phyloP scores from a whole-genome alignment of 192 early-diverging fungal species.

The Diversispora eburnea region DNA sequence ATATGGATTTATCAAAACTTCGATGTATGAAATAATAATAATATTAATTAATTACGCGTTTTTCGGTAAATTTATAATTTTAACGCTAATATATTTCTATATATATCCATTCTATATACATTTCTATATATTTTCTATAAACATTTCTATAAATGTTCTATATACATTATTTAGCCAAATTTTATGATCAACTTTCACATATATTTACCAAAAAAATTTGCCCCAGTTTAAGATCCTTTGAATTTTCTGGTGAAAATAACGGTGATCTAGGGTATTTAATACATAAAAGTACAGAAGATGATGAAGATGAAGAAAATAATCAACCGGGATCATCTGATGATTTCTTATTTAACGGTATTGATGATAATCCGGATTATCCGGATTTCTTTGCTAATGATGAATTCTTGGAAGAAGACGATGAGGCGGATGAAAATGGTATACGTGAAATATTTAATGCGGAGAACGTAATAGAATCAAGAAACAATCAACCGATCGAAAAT shows the following conservation, averaged over 20 bases:
- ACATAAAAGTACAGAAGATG: background rate
- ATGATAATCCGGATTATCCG: background rate
- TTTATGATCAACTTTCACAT: slow-evolving; percentile 7
- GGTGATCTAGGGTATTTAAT: background rate
- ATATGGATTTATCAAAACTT: slow-evolving; percentile 22
- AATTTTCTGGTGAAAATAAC: slow-evolving; percentile 43
- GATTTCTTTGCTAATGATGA: background rate
- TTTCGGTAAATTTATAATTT: background rate
- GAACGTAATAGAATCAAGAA: background rate
- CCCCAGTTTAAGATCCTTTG: slow-evolving; percentile 64
- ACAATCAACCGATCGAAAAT: slow-evolving; percentile 28
- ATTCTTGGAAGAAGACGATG: background rate
- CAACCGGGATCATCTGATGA: too few relatives aligned
- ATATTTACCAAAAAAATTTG: slow-evolving; percentile 51
- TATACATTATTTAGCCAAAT: slow-evolving; percentile 15
- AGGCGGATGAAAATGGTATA: slow-evolving; percentile 12
- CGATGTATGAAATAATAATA: slow-evolving; percentile 7
- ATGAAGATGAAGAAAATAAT: background rate
- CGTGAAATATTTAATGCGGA: slow-evolving; percentile 15
- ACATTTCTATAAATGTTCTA: too few relatives aligned
- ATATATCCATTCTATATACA: background rate
- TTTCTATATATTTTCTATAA: slow-evolving; percentile 2
- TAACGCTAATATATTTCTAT: background rate
- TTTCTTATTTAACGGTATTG: background rate
- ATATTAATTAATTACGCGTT: background rate